Conservation (phyloP, 2,329 filamentous ascomycete species). For the Aspergillus fumigatus region DNA sequence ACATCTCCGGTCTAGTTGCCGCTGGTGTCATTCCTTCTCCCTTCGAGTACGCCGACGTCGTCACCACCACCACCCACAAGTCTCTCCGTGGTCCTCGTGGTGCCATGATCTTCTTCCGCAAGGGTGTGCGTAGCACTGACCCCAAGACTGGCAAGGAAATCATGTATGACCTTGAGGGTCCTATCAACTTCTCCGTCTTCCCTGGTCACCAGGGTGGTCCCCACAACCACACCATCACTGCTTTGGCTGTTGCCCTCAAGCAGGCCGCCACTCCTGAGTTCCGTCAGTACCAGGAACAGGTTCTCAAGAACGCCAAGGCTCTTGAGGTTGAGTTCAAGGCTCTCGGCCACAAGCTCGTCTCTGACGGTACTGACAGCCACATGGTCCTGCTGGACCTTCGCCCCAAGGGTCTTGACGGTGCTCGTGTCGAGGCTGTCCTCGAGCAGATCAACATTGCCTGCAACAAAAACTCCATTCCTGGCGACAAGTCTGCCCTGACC, state of each 20-base stretch:
- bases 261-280: constrained; percentile 89
- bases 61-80: constrained; percentile 98
- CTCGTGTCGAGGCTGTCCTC: constrained; percentile 88
- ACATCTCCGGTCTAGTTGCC: constrained; percentile 91
- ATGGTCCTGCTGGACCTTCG: constrained; percentile 90
- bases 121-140: constrained; percentile 78
- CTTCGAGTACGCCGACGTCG: constrained; percentile 85
- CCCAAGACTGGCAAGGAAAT: constrained; percentile 81
- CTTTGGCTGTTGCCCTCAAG: constrained; percentile 87
- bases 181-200: constrained; percentile 96
- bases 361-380: constrained; percentile 95
- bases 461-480: constrained; percentile 99
- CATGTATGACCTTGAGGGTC: constrained; percentile 82
- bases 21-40: constrained; percentile 87
- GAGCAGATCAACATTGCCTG: constrained; percentile 98
- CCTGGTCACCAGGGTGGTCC: constrained; percentile 96
- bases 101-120: constrained; percentile 98
- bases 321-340: constrained; percentile 70
- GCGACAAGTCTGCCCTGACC: constrained; percentile 94
- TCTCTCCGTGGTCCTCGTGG: constrained; percentile 90
- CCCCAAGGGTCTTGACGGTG: constrained; percentile 80
- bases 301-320: constrained; percentile 85
- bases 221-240: constrained; percentile 98
- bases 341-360: constrained; percentile 78
- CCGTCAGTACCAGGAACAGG: constrained; percentile 84